phyloP scores from a whole-genome alignment of 1,284 basidiomycete species.

The Sanghuangporus weigelae region DNA sequence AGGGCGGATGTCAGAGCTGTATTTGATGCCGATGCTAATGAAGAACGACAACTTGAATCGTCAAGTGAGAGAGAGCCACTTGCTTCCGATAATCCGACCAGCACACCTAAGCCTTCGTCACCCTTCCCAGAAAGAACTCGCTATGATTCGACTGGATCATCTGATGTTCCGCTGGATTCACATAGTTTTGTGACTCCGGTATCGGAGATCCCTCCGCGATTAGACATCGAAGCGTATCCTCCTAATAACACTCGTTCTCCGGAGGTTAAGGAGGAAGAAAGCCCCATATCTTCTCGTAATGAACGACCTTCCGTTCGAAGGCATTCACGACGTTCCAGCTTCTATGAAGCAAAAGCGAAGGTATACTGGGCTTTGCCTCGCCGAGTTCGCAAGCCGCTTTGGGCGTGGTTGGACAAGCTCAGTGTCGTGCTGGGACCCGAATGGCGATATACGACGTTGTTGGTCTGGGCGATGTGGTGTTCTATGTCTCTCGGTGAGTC shows the following conservation, averaged over 20 bases:
- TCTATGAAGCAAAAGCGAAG: slow-evolving; percentile 28
- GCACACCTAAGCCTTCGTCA: slow-evolving; percentile 14
- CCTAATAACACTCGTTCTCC: neutral
- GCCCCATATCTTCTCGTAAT: neutral
- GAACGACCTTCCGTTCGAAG: slow-evolving; percentile 1
- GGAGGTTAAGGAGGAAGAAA: slow-evolving; percentile 8
- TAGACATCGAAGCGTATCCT: neutral
- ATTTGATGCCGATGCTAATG: slow-evolving; percentile 22
- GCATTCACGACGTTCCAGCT: slow-evolving; percentile 12
- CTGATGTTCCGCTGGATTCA: slow-evolving; percentile 32
- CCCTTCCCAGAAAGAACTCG: slow-evolving; percentile 24
- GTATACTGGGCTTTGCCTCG: slow-evolving; percentile 45
- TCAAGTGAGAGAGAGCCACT: slow-evolving; percentile 11
- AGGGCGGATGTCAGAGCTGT: slow-evolving; percentile 13
- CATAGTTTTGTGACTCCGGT: slow-evolving; percentile 32
- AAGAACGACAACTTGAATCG: neutral
- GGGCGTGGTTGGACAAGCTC: slow-evolving; percentile 69
- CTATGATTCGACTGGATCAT: slow-evolving; percentile 37
- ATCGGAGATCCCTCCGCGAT: slow-evolving; percentile 1
- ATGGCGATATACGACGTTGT: slow-evolving; percentile 78
- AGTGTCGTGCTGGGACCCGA: slow-evolving; percentile 73
- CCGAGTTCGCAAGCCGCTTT: slow-evolving; percentile 44
- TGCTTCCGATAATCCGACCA: slow-evolving; percentile 23
- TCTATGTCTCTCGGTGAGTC: slow-evolving; percentile 72
- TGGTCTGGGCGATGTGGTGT: slow-evolving; percentile 85